phyloP scores from a whole-genome alignment of 2,329 filamentous ascomycete species.

The Cyclaneusma minus region DNA sequence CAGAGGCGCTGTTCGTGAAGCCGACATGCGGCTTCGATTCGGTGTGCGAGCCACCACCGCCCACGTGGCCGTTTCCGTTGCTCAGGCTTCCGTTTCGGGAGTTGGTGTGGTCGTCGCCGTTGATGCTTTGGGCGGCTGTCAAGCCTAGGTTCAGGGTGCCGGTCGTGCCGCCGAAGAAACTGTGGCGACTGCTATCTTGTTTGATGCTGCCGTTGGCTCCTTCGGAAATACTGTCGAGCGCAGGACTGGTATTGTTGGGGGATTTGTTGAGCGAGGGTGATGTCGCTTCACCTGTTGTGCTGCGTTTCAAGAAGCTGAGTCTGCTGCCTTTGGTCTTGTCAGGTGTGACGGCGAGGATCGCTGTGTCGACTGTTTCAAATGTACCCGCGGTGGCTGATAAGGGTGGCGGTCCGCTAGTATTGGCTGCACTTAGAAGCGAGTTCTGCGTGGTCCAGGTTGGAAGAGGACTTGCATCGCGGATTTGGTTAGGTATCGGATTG shows the following conservation, averaged over 20 bases:
- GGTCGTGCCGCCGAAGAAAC: constrained; percentile 8
- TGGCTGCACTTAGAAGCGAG: constrained; percentile 4
- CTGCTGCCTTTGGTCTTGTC: constrained; percentile 5
- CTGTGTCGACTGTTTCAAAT: constrained; percentile 10
- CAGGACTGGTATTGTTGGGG: constrained; percentile 2
- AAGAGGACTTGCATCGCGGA: constrained; percentile 23
- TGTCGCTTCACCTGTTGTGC: background rate
- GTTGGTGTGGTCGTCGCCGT: no score
- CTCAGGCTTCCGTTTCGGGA: no score
- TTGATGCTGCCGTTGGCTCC: constrained; percentile 1
- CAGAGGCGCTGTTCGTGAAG: no score
- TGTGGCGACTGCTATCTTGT: constrained; percentile 3
- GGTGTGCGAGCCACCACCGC: constrained; percentile 2
- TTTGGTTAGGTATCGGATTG: constrained; percentile 33
- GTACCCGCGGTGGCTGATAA: constrained; percentile 12
- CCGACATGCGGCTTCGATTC: no score
- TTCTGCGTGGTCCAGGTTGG: constrained; percentile 18
- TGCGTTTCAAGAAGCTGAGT: constrained; percentile 9
- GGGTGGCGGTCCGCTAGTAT: constrained; percentile 5
- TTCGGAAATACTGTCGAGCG: background rate
- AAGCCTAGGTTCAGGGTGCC: constrained; percentile 22
- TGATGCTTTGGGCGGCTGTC: no score
- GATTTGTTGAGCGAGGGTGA: background rate
- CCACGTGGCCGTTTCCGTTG: constrained; percentile 1
- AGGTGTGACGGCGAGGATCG: constrained; percentile 10